Conservation (phyloP, 1,139 yeast species). For the Lodderomyces parapsilosis region DNA sequence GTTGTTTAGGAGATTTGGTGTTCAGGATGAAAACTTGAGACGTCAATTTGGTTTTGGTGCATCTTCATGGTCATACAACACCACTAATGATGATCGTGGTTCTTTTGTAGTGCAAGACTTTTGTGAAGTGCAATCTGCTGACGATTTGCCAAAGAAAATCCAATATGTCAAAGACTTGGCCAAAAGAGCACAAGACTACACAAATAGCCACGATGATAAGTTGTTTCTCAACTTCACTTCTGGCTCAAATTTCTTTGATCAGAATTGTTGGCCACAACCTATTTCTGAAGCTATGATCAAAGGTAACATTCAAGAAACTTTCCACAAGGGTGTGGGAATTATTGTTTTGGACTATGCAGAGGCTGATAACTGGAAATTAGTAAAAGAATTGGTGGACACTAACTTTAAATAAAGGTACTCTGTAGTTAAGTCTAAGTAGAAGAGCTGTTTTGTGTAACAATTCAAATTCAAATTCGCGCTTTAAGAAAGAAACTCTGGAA, state of each 20-base stretch:
- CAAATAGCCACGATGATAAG: constrained; percentile 50
- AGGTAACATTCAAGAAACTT: constrained; percentile 47
- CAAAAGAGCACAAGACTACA: constrained; percentile 52
- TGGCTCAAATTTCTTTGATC: constrained; percentile 72
- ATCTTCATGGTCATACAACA: constrained; percentile 64
- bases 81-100: constrained; percentile 66
- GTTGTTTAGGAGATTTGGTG: constrained; percentile 71
- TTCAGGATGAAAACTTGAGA: constrained; percentile 43
- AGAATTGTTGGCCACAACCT: constrained; percentile 72
- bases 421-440: not conserved
- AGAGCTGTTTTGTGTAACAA: not conserved
- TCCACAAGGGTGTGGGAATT: constrained; percentile 57
- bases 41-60: constrained; percentile 66
- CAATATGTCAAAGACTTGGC: constrained; percentile 58
- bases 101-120: constrained; percentile 68
- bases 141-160: constrained; percentile 59
- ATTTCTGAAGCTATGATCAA: constrained; percentile 55
- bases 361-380: constrained; percentile 57
- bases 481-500: not conserved
- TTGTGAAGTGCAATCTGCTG: constrained; percentile 57
- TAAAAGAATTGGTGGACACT: constrained; percentile 50
- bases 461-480: too few relatives aligned
- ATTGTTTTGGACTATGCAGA: constrained; percentile 72
- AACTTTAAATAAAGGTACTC: too few relatives aligned
- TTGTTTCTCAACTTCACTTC: constrained; percentile 72